A percentile compares a stretch with the other conserved stretches of the same genome.
Evolutionary conservation across 2,329 filamentous ascomycete genomes (phyloP).

Genomic region (Stemphylium vesicarium): DNA sequence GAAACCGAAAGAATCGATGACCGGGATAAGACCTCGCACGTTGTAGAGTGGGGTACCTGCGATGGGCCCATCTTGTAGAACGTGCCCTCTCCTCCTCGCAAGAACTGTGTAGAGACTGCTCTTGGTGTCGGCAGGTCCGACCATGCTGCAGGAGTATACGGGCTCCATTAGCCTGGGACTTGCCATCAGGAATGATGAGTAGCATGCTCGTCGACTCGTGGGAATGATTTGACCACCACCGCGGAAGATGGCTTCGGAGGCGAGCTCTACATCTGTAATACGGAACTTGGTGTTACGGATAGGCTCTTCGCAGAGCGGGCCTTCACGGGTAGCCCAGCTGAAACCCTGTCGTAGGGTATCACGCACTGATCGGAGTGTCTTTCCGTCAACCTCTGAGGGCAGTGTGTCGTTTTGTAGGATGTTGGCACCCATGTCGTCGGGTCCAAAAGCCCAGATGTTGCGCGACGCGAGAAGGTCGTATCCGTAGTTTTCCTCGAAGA

Average conservation of each 20-base stretch:
- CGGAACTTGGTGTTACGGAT: conserved; percentile 99
- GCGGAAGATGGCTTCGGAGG: conserved; percentile 88
- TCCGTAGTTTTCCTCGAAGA: conserved; percentile 95
- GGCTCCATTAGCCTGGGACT: conserved; percentile 97
- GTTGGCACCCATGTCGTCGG: conserved; percentile 92
- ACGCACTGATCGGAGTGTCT: conserved; percentile 81
- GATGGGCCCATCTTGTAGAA: conserved; percentile 91
- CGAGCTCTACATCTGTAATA: conserved; percentile 87
- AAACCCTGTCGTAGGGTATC: conserved; percentile 96
- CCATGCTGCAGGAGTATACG: conserved; percentile 90
- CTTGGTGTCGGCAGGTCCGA: conserved; percentile 87
- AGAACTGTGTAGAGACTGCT: conserved; percentile 91
- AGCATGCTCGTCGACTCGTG: conserved; percentile 88
- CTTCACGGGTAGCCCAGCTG: conserved; percentile 94
- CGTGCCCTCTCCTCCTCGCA: conserved; percentile 85
- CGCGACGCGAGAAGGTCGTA: conserved; percentile 94
- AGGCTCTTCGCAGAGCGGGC: conserved; percentile 95
- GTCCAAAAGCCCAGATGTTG: conserved; percentile 98
- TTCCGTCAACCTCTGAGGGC: conserved; percentile 93
- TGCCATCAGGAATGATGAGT: conserved; percentile 96
- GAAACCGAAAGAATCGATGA: conserved; percentile 97
- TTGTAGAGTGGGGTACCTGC: conserved; percentile 93
- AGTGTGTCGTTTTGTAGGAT: conserved; percentile 96
- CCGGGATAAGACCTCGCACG: conserved; percentile 87
- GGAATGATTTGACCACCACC: conserved; percentile 98